phyloP scores from a whole-genome alignment of 345 rosid species.

The Nephelium lappaceum region DNA sequence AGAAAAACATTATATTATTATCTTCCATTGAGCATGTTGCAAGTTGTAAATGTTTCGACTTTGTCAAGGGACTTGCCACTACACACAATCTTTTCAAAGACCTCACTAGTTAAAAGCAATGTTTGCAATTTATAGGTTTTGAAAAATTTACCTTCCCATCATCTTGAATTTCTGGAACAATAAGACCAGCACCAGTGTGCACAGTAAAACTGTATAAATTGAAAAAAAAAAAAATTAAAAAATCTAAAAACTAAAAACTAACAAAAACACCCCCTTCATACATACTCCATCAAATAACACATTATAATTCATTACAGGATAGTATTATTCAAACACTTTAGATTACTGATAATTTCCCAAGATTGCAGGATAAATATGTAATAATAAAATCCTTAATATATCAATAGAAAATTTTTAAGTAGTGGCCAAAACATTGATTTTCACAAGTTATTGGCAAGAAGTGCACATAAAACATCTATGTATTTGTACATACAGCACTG shows the following conservation, averaged over 20 bases:
- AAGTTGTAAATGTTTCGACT: neutral
- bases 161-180: slow-evolving; percentile 85
- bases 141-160: slow-evolving; percentile 60
- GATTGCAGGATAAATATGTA: neutral
- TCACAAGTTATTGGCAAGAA: neutral
- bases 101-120: neutral
- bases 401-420: neutral
- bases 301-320: neutral
- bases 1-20: neutral
- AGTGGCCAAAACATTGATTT: neutral
- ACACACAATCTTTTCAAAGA: neutral
- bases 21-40: neutral
- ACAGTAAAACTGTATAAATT: slow-evolving; percentile 60
- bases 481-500: neutral
- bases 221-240: neutral
- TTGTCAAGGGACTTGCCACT: neutral
- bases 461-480: slow-evolving; percentile 5
- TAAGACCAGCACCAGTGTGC: slow-evolving; percentile 94
- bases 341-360: neutral
- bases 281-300: slow-evolving; percentile 5
- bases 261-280: too few species aligned
- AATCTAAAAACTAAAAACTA: too few species aligned
- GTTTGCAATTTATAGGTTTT: neutral
- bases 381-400: neutral
- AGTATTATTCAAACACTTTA: neutral